Conservation (phyloP, 768 basidiomycete genomes). For the Omphalotus guepiniiformis region DNA sequence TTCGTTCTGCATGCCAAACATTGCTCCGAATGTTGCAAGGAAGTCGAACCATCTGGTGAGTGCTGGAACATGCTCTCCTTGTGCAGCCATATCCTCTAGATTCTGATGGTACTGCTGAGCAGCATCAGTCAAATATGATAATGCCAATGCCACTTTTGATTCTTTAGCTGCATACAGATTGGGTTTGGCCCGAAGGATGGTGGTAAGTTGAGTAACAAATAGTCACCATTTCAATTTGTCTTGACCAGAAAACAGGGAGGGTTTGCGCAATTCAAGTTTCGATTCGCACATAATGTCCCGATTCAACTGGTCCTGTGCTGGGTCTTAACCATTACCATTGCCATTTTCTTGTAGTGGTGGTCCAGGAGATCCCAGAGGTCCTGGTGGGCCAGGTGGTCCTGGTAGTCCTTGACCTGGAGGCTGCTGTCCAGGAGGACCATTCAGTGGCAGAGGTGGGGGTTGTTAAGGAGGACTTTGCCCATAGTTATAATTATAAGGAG, state of each 20-base stretch:
- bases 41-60: not conserved
- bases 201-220: not conserved
- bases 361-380: not conserved
- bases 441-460: no score
- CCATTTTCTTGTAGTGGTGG: not conserved
- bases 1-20: not conserved
- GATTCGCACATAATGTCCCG: not conserved
- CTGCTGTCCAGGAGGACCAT: no score
- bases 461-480: no score
- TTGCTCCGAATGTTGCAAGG: not conserved
- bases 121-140: not conserved
- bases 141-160: not conserved
- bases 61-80: not conserved
- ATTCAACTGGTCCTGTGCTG: not conserved
- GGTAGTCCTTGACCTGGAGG: not conserved
- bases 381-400: not conserved
- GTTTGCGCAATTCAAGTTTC: not conserved
- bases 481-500: not conserved
- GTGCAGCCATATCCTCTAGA: not conserved
- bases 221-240: not conserved
- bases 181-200: not conserved
- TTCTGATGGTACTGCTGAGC: not conserved
- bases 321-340: not conserved
- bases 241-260: not conserved
- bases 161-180: not conserved